Percentiles rank a stretch among this genome's conserved stretches.
Evolutionary conservation across 2,329 filamentous ascomycete species (phyloP).

Genomic region (Fusarium chlamydosporum): DNA sequence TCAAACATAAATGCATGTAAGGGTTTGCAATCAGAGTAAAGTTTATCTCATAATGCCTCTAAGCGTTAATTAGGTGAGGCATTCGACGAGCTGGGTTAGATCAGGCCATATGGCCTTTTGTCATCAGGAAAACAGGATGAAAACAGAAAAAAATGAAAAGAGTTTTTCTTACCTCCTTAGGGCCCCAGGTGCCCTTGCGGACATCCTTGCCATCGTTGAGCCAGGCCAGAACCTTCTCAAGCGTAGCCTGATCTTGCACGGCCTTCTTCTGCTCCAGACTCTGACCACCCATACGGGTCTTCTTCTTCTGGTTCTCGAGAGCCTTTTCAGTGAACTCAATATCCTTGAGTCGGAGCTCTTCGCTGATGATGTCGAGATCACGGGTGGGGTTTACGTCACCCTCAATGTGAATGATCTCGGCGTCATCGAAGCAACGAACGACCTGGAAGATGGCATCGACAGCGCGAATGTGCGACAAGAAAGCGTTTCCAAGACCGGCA

Average conservation of each 20-base stretch:
- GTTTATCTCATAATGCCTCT: conserved; percentile 89
- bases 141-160: conserved; percentile 38
- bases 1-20: conserved; percentile 15
- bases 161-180: conserved; percentile 86
- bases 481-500: conserved; percentile 96
- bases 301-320: conserved; percentile 91
- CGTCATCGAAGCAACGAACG: conserved; percentile 97
- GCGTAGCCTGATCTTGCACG: conserved; percentile 91
- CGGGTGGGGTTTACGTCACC: conserved; percentile 96
- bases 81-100: conserved; percentile 99
- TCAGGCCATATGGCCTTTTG: conserved; percentile 94
- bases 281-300: conserved; percentile 93
- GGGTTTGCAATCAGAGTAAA: conserved; percentile 72
- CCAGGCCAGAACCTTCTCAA: conserved; percentile 88
- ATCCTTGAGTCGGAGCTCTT: conserved; percentile 97
- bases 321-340: conserved; percentile 99
- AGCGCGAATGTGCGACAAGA: conserved; percentile 98
- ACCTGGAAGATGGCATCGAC: conserved; percentile 99
- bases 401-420: conserved; percentile 99
- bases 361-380: conserved; percentile 95
- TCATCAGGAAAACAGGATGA: conserved; percentile 80
- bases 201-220: conserved; percentile 93
- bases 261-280: conserved; percentile 98
- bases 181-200: conserved; percentile 87
- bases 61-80: conserved; percentile 80